Base-by-base conservation (phyloP, 352 stramenopile species). In the Globisporangium megalacanthum region DNA sequence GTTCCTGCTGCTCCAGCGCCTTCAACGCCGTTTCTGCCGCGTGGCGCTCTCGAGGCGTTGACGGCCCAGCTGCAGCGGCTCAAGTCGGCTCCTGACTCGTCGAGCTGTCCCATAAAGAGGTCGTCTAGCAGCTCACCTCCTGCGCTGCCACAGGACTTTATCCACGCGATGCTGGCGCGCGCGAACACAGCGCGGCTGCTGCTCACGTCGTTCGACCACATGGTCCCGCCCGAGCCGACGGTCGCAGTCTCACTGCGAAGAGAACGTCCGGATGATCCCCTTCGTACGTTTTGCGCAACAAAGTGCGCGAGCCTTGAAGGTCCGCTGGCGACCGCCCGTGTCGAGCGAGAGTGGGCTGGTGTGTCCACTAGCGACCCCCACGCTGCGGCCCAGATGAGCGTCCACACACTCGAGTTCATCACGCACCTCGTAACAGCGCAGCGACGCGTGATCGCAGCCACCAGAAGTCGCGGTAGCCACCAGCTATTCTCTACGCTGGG, bases 201-300 rank as follows among this genome's bases (percentile, higher is more conserved):
- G 10, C 29, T 57, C 19, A 65, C 42, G 19, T 35, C 42, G 25
- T 62, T 54, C 20, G 56, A 56, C n/a, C 37, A 5, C 48, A 14
- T 62, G 39, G 7, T 44, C 9, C 7, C 11, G 14, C 33, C n/a
- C 42, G 41, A 29, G 4, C 13, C 15, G 10, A 51, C 13, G 9
- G 14, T 33, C 2, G 37, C 4, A 1, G 13, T 37, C 0, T 13
- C 29, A 19, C 10, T 19, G 36, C 31, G 22, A 6, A 7, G 22
- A 19, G 19, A 49, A 33, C 20, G 20, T 33, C 15, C 11, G 36
- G 20, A 11, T 46, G 22, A 6, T 37, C 49, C 31, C 4, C 44
- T 56, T 19, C 8, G n/a, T 33, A 77, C 58, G 0, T 79, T 79
- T 17, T 74, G 55, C 35, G 65, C 57, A 2, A 60, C 66, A 10